Conservation (phyloP, 257 asterid genomes). For the Solanum tarapatanum region DNA sequence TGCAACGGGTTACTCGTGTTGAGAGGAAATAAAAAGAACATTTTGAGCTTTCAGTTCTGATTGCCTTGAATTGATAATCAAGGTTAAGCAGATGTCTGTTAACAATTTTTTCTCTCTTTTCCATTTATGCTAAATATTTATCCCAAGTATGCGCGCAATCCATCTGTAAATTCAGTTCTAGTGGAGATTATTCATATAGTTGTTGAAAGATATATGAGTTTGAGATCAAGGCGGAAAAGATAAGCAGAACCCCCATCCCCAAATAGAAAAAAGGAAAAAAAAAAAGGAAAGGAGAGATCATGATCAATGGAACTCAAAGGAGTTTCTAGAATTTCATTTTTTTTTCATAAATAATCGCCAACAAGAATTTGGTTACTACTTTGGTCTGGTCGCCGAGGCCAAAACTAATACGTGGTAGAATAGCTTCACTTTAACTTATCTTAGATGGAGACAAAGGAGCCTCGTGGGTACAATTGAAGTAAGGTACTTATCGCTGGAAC, state of each 20-base stretch:
- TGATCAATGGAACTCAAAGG: background rate
- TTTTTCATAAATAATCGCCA: background rate
- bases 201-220: background rate
- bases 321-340: background rate
- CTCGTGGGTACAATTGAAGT: background rate
- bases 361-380: background rate
- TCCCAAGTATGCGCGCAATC: background rate
- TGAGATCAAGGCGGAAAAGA: background rate
- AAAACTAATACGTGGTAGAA: background rate
- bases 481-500: background rate
- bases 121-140: background rate
- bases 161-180: background rate
- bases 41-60: constrained; percentile 1
- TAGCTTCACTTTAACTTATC: background rate
- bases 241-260: background rate
- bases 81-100: background rate
- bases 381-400: background rate
- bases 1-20: constrained; percentile 15
- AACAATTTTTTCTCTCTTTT: background rate
- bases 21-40: constrained; percentile 13
- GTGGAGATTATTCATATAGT: background rate
- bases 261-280: background rate
- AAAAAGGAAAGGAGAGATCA: background rate
- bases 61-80: background rate
- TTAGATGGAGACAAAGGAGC: background rate